Conservation (phyloP, 345 rosid species). For the Lumnitzera racemosa region DNA sequence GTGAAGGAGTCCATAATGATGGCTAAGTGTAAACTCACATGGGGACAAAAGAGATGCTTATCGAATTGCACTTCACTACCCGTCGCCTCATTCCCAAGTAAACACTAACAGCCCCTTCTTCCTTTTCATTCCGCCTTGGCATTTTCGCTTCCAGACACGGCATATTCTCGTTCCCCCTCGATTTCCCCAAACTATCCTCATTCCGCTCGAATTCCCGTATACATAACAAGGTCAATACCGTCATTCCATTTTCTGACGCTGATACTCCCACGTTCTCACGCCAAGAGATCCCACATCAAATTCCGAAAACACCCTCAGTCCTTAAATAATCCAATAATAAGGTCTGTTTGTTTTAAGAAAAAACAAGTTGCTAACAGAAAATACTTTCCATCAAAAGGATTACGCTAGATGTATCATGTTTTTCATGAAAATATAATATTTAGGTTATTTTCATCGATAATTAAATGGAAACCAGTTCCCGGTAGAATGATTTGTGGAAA, state of each 20-base stretch:
- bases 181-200: background rate
- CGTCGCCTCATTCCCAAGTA: slow-evolving; percentile 18
- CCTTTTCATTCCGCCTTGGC: slow-evolving; percentile 8
- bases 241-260: background rate
- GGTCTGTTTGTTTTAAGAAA: too few relatives aligned
- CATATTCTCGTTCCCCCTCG: background rate
- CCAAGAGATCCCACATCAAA: background rate
- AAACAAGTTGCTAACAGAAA: too few relatives aligned
- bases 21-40: too few relatives aligned
- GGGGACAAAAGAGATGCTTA: slow-evolving; percentile 14
- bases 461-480: too few relatives aligned
- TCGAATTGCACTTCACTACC: slow-evolving; percentile 7
- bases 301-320: slow-evolving; percentile 7
- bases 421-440: too few relatives aligned
- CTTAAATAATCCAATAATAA: too few relatives aligned
- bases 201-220: accelerated
- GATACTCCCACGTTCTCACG: slow-evolving; percentile 4
- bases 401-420: too few relatives aligned
- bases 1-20: too few relatives aligned
- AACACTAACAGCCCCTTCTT: slow-evolving; percentile 20
- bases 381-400: too few relatives aligned
- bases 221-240: slow-evolving; percentile 1
- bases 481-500: too few relatives aligned
- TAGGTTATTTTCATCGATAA: too few relatives aligned
- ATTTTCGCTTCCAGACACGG: background rate